Base-by-base conservation (phyloP, 2,329 filamentous ascomycete species). In the Colletotrichum australisinense region DNA sequence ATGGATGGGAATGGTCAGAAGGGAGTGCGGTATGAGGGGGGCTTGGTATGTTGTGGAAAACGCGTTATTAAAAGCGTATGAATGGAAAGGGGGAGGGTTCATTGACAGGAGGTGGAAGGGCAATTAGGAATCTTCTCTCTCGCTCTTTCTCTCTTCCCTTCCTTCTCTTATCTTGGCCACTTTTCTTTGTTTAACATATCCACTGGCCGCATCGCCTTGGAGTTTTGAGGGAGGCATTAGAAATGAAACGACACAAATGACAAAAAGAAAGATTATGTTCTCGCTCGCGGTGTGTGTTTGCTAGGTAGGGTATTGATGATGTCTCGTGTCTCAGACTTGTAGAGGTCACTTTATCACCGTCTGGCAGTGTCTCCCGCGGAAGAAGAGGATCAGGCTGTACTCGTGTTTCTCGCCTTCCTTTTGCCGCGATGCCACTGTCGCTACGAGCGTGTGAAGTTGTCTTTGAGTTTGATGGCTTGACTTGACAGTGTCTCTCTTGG, bases 131-230 rank as follows among this genome's bases (percentile, higher is more conserved):
- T 72, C 53, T 68, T 56, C 60, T 42, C 38, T 42, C 38, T 42
- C 38, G 14, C 38, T 35, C 32, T 35, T 35, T 42, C 42, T 49
- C 42, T n/a, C 42, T 49, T 16, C 19, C 19, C 8, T 19, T 49
- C 8, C 42, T 19, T 49, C 42, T 49, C 42, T 49, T 49, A 22
- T 75, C 70, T 69, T 63, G 72, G 72, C 72, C 69, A 74, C 42
- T 73, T 72, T 74, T 73, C 69, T 74, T 72, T 74, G 72, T 72
- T 72, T 74, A 72, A 49, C 63, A 74, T 74, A 74, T 74, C 71
- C 71, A 73, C 71, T 73, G 71, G 71, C 63, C 69, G 72, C 72
- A 74, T 74, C 69, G 72, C 72, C 72, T 73, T 72, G 72, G 72
- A 74, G 72, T 74, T 74, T 49, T 59, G 63, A 72, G 68, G 72